These are phyloP conservation scores for Teunomyces stri DNA, from an alignment of 805 yeast species.

Conservation along the genomic window DNA sequence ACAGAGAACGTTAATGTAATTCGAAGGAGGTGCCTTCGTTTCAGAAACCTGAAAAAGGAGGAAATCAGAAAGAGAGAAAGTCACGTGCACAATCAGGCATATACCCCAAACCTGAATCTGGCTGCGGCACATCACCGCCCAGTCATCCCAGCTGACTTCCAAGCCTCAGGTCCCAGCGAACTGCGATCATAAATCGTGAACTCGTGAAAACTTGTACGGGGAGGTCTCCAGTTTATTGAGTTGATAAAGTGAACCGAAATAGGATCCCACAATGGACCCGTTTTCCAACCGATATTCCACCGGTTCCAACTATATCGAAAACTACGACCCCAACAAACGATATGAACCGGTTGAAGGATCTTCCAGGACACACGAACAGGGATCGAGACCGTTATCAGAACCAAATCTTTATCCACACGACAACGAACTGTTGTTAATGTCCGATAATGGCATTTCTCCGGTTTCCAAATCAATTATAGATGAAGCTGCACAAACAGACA, in stretches of 20 bases:
- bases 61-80: too few relatives aligned
- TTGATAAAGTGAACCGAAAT: neutral
- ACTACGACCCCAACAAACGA: conserved; percentile 13
- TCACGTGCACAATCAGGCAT: neutral
- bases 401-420: neutral
- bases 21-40: too few relatives aligned
- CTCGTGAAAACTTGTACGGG: too few relatives aligned
- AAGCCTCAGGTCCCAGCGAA: too few relatives aligned
- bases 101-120: neutral
- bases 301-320: conserved; percentile 3
- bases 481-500: conserved; percentile 27
- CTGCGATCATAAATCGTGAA: too few relatives aligned
- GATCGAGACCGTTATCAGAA: neutral
- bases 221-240: neutral
- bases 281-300: conserved; percentile 1
- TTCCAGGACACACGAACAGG: neutral
- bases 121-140: neutral
- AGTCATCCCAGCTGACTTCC: neutral
- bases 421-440: neutral
- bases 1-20: too few relatives aligned
- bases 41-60: too few relatives aligned
- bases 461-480: conserved; percentile 15
- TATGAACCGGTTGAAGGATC: conserved; percentile 8
- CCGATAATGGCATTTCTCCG: neutral
- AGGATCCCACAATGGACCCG: neutral